Evolutionary conservation across 2,329 filamentous ascomycete species (phyloP), one percentile per base, ranked within the genome.

Genomic region (Aspergillus niger): DNA sequence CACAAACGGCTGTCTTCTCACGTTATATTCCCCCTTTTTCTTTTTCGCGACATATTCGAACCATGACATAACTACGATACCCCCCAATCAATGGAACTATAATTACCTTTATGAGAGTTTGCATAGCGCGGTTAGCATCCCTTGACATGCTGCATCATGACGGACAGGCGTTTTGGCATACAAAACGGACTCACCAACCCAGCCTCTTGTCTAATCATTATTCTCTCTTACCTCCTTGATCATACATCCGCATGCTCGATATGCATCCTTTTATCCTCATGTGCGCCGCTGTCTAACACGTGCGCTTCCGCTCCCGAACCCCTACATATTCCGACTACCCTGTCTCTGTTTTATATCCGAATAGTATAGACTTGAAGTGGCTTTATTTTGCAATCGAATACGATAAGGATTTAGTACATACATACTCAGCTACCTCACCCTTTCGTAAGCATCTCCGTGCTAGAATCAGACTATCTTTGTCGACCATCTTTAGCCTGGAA

Each of bases 101-200:
- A 55, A 65, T 58, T 63, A 63, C 63, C 57, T 60, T 67, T 64
- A 63, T 63, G 68, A 67, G 67, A 67, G 68, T 70, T 76, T 77
- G 74, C 75, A 77, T 76, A 77, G 73, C 74, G 73, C 67, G 73
- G 72, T 72, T 70, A 70, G 73, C 71, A 72, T 71, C 64, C 58
- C 71, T 67, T 67, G 66, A 70, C 66, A 68, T 73, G 66, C 67
- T 69, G 67, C 70, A 73, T 75, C 67, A 72, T 69, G 69, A 72
- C 61, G 66, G 62, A 69, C 65, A 65, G 74, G 74, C 71, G 74
- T 76, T 73, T 68, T 69, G 64, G 65, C 65, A 67, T 64, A 65
- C 58, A 67, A 62, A 69, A 67, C 43, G 47, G 26, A 50, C n/a
- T 32, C 26, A 30, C 26, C 44, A 49, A 50, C 8, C 22, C 44